Evolutionary conservation across 345 rosid genomes (phyloP).

Genomic region (Brassica nigra): DNA sequence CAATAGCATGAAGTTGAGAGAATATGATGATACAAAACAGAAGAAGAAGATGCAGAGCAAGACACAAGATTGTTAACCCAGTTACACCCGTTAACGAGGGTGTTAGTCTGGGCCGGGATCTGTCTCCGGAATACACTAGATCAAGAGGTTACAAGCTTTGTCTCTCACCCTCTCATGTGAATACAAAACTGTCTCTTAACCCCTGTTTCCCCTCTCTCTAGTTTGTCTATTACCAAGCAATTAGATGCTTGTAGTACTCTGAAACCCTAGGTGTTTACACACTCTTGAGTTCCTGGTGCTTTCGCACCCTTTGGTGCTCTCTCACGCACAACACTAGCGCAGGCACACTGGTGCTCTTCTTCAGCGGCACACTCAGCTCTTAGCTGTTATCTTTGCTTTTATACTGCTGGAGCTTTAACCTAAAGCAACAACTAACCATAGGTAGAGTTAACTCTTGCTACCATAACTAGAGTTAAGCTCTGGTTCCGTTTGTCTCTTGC

Average conservation of each 20-base stretch:
- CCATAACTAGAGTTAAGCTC: background rate
- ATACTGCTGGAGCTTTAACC: background rate
- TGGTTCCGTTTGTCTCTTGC: background rate
- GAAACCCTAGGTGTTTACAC: background rate
- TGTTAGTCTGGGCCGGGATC: too few species aligned
- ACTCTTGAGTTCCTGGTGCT: background rate
- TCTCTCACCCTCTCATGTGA: too few species aligned
- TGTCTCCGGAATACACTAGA: too few species aligned
- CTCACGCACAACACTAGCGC: background rate
- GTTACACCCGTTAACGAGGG: too few species aligned
- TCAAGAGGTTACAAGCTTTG: background rate
- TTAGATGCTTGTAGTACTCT: background rate
- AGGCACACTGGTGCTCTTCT: background rate
- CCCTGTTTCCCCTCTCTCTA: background rate
- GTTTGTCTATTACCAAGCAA: background rate
- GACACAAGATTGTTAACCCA: too few species aligned
- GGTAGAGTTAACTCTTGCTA: background rate
- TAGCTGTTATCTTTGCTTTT: background rate
- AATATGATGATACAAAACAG: background rate
- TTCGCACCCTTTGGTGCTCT: background rate
- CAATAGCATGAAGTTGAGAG: background rate
- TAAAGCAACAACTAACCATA: background rate
- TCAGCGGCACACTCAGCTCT: background rate
- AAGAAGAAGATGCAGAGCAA: too few species aligned
- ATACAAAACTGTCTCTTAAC: background rate